Evolutionary conservation across 768 basidiomycete species (phyloP), one percentile per base, ranked within the genome.

Genomic region (Collybiopsis luxurians): DNA sequence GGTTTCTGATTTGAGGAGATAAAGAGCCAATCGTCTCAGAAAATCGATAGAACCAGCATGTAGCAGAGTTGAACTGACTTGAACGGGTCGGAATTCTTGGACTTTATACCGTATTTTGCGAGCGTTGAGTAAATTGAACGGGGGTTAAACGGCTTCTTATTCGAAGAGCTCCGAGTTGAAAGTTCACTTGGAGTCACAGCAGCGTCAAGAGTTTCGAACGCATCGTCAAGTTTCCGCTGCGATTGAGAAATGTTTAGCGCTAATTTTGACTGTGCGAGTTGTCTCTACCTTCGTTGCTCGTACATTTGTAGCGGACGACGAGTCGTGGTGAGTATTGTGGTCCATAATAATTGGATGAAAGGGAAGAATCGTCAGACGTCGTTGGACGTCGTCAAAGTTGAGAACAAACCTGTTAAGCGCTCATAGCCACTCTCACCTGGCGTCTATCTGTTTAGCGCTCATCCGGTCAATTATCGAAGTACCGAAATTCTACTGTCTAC

Each of bases 141-240:
- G 49, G 76, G 66, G 5, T 80, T 75, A 55, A 80, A 68, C 21
- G 75, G 70, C 43, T 75, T 79, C 61, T 87, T 85, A 21, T 79
- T 81, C n/a, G 84, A 72, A 17, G 81, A 75, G 4, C 77, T 74
- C 13, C 72, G 30, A 73, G 55, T 59, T 71, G 62, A 55, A 53
- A 13, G 45, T 47, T 55, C 45, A 13, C 23, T 36, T 28, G 53
- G 60, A 23, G 45, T 71, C 19, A 89, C 81, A 11, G 85, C 88
- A 49, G 75, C 79, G 65, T 93, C 91, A 51, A 93, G 68, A 40
- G 73, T 78, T 52, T 86, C 82, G 57, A 93, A 82, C 28, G 89
- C 92, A 70, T 92, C 90, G 58, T 90, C 86, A 47, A 92, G 81
- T 71, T 92, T 93, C 48, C 91, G 80, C 88, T 92, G 58, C n/a